A percentile compares a stretch with the other conserved stretches of the same genome.
Evolutionary conservation across 805 yeast species (phyloP).

Genomic region (Pichia ethanolica): DNA sequence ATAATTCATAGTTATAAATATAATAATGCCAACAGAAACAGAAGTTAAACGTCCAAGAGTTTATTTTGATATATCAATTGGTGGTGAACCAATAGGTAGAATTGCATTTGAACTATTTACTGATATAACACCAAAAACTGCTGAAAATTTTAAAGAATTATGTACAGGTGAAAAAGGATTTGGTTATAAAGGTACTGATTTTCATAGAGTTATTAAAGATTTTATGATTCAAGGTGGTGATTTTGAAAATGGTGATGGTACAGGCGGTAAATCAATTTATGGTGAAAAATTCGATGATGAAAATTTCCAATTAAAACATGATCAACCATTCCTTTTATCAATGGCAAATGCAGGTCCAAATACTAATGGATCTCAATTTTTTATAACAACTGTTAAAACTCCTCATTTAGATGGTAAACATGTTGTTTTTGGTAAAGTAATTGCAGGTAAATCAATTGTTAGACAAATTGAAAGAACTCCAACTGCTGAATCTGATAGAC

Average conservation of each 20-base stretch:
- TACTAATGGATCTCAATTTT: constrained; percentile 95
- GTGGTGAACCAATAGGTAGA: constrained; percentile 63
- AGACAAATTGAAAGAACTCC: constrained; percentile 67
- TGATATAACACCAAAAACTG: constrained; percentile 70
- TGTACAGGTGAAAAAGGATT: constrained; percentile 78
- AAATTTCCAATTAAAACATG: constrained; percentile 69
- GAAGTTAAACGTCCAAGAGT: constrained; percentile 40
- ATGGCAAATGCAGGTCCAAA: constrained; percentile 97
- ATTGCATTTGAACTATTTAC: constrained; percentile 62
- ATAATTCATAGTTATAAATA: not conserved
- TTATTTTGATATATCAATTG: constrained; percentile 73
- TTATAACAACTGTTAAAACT: constrained; percentile 85
- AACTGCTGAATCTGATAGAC: constrained; percentile 64
- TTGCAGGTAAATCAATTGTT: constrained; percentile 73
- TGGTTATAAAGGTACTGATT: constrained; percentile 70
- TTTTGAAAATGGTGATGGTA: constrained; percentile 64
- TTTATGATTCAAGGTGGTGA: constrained; percentile 97
- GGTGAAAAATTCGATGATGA: constrained; percentile 90
- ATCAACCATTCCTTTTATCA: constrained; percentile 77
- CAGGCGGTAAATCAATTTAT: constrained; percentile 78
- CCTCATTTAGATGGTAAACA: constrained; percentile 95
- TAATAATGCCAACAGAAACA: constrained; percentile 7
- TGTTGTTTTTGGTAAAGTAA: constrained; percentile 89
- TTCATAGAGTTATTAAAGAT: constrained; percentile 84
- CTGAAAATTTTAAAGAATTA: constrained; percentile 82